Evolutionary conservation across 495 filamentous ascomycete species (phyloP), one percentile per base, ranked within the genome.

Genomic region (Aspergillus nanangensis): DNA sequence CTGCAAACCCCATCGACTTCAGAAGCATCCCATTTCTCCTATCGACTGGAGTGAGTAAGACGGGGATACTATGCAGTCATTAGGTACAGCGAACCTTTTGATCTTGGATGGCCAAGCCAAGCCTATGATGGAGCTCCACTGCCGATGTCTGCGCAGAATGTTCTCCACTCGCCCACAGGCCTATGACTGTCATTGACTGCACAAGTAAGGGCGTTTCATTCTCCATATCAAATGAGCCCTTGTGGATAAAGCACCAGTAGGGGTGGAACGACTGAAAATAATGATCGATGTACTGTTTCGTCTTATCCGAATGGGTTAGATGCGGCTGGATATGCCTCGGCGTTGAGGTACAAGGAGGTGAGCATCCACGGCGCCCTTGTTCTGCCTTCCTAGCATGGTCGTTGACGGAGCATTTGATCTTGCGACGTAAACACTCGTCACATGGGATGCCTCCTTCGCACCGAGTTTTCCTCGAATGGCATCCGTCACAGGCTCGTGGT

Each of bases 191-290:
- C 51, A 65, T 62, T 20, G 61, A 55, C 17, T 65, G 61, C 4
- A 60, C 8, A 18, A 67, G 56, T 11, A 67, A 27, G 0, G 58
- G 55, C 0, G 40, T 36, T 44, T 65, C 61, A 5, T 21, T 38
- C 7, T 5, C 11, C 8, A 41, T 1, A 9, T 56, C 19, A 20
- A 69, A 69, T 8, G 59, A 46, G 1, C 40, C 48, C 48, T 35
- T 49, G 23, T 62, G 55, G n/a, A 66, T 40, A 20, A 69, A 66
- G 1, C 61, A 49, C 65, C 65, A 69, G 17, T 42, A 32, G 0
- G 58, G 55, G 17, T 69, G 59, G 5, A 68, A 65, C 14, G 11
- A 5, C 19, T 59, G 44, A 38, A 66, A 68, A 50, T 61, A 68
- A 7, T 47, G 29, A 24, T 46, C 11, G 13, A 68, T 18, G 19